These are phyloP conservation scores for Xylariaceae sp. DNA, from an alignment of 2,329 filamentous ascomycete genomes.

Conservation along the genomic window DNA sequence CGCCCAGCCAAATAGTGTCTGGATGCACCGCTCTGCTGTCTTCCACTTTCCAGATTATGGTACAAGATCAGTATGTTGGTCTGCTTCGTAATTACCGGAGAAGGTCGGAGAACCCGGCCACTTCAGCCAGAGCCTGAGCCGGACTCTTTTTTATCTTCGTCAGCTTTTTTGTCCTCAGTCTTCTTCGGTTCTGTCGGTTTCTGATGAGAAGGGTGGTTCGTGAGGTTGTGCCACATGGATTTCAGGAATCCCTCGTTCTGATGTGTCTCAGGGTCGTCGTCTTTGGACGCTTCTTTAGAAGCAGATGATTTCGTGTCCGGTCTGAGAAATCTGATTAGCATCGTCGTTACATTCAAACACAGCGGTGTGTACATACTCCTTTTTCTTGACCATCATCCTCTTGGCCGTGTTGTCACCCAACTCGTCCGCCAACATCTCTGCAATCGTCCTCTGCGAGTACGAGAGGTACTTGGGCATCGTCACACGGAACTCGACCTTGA, in stretches of 20 bases:
- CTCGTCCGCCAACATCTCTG: constrained; percentile 95
- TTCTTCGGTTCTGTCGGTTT: constrained; percentile 18
- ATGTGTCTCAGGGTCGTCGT: constrained; percentile 41
- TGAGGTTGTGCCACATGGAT: constrained; percentile 86
- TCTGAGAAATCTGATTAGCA: no score
- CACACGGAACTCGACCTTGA: constrained; percentile 92
- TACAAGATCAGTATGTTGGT: no score
- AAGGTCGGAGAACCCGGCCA: no score
- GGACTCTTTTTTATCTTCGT: constrained; percentile 17
- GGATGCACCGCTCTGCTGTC: no score
- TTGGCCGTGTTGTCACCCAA: constrained; percentile 89
- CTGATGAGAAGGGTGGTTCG: constrained; percentile 59
- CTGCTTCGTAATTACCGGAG: no score
- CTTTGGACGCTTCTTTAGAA: constrained; percentile 18
- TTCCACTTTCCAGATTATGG: no score
- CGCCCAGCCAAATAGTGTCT: no score
- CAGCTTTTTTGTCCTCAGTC: constrained; percentile 9
- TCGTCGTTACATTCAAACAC: no score
- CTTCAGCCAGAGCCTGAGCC: constrained; percentile 20
- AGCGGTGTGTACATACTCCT: no score
- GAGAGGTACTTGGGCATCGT: constrained; percentile 91
- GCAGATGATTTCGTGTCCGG: no score
- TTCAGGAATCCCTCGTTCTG: constrained; percentile 87
- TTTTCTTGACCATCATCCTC: constrained; percentile 90
- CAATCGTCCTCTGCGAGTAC: constrained; percentile 81